Conservation (phyloP, 257 asterid species). For the Solanum paucissectum region DNA sequence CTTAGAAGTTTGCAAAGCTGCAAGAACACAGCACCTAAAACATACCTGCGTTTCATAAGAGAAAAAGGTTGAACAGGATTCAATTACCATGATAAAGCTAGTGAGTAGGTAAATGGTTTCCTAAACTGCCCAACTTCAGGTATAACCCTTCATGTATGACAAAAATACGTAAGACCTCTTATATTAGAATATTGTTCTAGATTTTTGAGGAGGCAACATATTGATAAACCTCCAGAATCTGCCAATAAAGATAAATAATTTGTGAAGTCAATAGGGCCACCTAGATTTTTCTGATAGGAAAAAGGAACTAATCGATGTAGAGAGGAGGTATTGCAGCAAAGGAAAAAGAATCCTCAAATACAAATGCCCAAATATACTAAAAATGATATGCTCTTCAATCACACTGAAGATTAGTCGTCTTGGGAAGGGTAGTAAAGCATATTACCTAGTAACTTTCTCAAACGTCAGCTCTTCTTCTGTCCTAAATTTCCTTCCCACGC, state of each 20-base stretch:
- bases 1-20: slow-evolving; percentile 68
- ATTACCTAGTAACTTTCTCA: background rate
- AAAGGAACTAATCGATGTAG: background rate
- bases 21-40: slow-evolving; percentile 77
- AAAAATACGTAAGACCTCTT: background rate
- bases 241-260: background rate
- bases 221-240: background rate
- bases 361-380: background rate
- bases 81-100: background rate
- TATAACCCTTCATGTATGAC: background rate
- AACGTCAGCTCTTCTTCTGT: background rate
- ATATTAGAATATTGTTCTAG: background rate
- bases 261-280: background rate
- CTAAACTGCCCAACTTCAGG: background rate
- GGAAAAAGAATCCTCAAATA: background rate
- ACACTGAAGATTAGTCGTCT: background rate
- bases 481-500: background rate
- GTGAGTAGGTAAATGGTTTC: background rate
- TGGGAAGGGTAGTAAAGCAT: background rate
- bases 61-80: background rate
- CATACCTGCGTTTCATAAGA: slow-evolving; percentile 39
- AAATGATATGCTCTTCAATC: background rate
- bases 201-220: background rate
- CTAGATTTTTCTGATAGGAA: background rate
- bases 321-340: background rate